Conservation (phyloP, 108 stramenopile species). For the Stephanodiscus triporus region DNA sequence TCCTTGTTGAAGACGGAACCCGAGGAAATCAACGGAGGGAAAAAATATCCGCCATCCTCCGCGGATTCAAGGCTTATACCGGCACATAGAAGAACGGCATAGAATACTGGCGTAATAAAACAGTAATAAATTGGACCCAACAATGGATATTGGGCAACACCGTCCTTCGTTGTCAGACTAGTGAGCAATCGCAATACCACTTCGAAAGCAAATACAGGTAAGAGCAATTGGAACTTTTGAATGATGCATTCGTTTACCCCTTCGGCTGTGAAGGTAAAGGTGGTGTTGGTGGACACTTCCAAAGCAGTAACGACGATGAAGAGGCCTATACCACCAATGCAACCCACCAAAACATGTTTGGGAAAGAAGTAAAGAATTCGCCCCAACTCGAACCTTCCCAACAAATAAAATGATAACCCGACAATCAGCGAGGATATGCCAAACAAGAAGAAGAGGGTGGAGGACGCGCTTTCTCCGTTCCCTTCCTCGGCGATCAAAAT, state of each 20-base stretch:
- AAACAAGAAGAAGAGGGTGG: constrained; percentile 75
- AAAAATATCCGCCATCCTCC: constrained; percentile 60
- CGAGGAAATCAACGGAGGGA: constrained; percentile 46
- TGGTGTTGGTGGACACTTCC: constrained; percentile 61
- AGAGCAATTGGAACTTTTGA: constrained; percentile 44
- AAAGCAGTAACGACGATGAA: constrained; percentile 63
- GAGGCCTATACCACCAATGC: constrained; percentile 51
- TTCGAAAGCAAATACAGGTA: constrained; percentile 58
- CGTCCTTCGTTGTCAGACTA: constrained; percentile 27
- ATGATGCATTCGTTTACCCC: constrained; percentile 30
- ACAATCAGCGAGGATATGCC: constrained; percentile 68
- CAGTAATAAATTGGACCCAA: constrained; percentile 74
- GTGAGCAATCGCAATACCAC: constrained; percentile 55
- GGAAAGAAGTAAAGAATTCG: constrained; percentile 83
- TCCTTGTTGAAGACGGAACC: constrained; percentile 33
- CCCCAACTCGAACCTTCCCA: constrained; percentile 75
- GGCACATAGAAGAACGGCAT: constrained; percentile 39
- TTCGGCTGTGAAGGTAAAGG: constrained; percentile 41
- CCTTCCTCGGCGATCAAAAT: constrained; percentile 56
- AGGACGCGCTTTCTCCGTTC: constrained; percentile 51
- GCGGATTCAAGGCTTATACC: constrained; percentile 48
- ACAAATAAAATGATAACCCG: constrained; percentile 69
- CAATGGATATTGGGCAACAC: constrained; percentile 56
- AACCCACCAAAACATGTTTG: constrained; percentile 79
- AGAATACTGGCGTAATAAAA: constrained; percentile 73